These are phyloP conservation scores for Fusarium sp. DNA, from an alignment of 2,329 filamentous ascomycete genomes.

Conservation along the genomic window DNA sequence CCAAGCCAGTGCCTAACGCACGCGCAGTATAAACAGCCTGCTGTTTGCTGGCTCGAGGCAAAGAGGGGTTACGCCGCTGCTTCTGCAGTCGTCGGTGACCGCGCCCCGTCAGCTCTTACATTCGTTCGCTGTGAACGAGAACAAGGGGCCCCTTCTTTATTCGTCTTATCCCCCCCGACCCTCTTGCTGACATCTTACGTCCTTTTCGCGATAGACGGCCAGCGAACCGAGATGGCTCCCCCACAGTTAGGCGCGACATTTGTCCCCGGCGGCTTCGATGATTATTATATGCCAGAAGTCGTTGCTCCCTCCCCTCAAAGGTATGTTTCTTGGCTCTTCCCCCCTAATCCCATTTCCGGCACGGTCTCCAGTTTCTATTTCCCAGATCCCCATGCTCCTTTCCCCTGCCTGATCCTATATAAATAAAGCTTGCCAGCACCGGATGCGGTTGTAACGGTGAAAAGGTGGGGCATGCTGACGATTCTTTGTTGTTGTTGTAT, in stretches of 20 bases:
- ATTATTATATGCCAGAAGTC: conserved; percentile 70
- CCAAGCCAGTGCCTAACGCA: conserved; percentile 26
- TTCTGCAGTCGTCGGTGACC: conserved; percentile 40
- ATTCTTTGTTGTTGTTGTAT: conserved; percentile 46
- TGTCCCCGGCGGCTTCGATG: conserved; percentile 66
- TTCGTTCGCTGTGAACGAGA: conserved; percentile 35
- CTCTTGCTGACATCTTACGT: conserved; percentile 45
- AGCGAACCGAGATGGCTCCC: conserved; percentile 42
- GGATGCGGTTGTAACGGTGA: conserved; percentile 41
- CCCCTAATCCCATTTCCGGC: conserved; percentile 27
- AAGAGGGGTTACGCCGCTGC: conserved; percentile 42
- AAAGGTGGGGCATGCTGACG: conserved; percentile 52
- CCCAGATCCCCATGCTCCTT: conserved; percentile 31
- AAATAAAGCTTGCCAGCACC: conserved; percentile 35
- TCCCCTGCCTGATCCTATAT: conserved; percentile 13
- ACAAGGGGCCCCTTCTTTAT: conserved; percentile 41
- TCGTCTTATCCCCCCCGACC: conserved; percentile 41
- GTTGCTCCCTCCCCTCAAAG: conserved; percentile 66
- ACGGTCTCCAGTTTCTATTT: conserved; percentile 31
- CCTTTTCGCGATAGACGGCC: conserved; percentile 43
- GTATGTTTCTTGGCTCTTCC: conserved; percentile 50
- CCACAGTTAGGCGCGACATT: conserved; percentile 63
- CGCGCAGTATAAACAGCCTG: conserved; percentile 32
- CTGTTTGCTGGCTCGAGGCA: conserved; percentile 28
- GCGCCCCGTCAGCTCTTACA: conserved; percentile 41